phyloP scores from a whole-genome alignment of 306 rosid genomes.

The Inga leiocalycina region DNA sequence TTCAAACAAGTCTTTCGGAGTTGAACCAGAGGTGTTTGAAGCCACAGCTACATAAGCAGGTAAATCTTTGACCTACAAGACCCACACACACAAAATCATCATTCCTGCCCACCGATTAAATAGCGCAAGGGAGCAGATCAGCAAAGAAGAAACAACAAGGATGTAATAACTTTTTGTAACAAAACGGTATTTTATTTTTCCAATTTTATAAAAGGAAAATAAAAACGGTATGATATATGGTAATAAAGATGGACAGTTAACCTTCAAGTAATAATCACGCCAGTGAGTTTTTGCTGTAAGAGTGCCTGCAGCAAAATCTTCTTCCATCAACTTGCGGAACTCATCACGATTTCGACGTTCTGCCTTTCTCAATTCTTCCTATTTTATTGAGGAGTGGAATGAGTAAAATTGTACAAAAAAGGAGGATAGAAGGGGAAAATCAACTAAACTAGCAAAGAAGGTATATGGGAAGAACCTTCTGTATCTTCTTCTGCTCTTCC shows the following conservation, averaged over 20 bases:
- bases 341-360: slow-evolving; percentile 94
- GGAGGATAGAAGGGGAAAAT: neutral
- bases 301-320: slow-evolving; percentile 67
- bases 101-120: neutral
- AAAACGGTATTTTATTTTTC: slow-evolving; percentile 11
- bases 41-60: slow-evolving; percentile 77
- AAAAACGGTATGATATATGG: slow-evolving; percentile 1
- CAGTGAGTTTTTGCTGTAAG: slow-evolving; percentile 81
- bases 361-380: slow-evolving; percentile 88
- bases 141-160: slow-evolving; percentile 22
- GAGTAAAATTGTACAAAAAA: slow-evolving; percentile 33
- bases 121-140: slow-evolving; percentile 24
- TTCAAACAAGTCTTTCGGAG: slow-evolving; percentile 85
- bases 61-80: slow-evolving; percentile 71
- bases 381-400: slow-evolving; percentile 45
- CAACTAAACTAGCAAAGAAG: slow-evolving; percentile 23
- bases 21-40: slow-evolving; percentile 86
- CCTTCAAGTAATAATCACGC: slow-evolving; percentile 87
- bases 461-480: slow-evolving; percentile 59
- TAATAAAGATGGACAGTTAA: slow-evolving; percentile 31
- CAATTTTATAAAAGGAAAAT: slow-evolving; percentile 12
- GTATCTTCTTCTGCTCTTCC: slow-evolving; percentile 89
- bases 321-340: slow-evolving; percentile 92
- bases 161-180: slow-evolving; percentile 7
- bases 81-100: slow-evolving; percentile 18